phyloP scores from a whole-genome alignment of 164 flowering plant species.

The Tetracentron sinense region DNA sequence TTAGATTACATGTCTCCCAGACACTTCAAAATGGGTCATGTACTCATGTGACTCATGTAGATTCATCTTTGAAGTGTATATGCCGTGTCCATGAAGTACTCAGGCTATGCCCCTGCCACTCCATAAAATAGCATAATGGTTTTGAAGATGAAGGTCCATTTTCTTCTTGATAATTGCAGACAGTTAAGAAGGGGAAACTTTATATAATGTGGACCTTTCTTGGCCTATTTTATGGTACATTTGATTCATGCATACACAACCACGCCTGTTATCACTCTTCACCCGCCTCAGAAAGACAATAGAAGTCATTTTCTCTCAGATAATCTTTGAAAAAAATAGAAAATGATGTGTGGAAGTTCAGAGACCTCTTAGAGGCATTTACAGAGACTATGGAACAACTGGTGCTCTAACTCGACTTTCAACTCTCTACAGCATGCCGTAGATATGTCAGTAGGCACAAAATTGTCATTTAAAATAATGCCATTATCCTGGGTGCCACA shows the following conservation, averaged over 20 bases:
- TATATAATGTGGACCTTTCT: neutral
- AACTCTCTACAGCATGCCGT: neutral
- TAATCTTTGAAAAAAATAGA: neutral
- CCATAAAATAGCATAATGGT: neutral
- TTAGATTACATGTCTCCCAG: too few relatives aligned
- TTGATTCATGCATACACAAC: too few relatives aligned
- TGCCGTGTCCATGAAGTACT: neutral
- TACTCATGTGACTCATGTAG: too few relatives aligned
- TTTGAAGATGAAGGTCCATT: neutral
- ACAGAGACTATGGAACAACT: too few relatives aligned
- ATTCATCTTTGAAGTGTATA: too few relatives aligned
- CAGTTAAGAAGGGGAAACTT: neutral
- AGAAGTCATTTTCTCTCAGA: neutral
- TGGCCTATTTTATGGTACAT: too few relatives aligned
- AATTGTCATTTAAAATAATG: neutral
- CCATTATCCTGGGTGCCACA: neutral
- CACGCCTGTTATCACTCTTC: too few relatives aligned
- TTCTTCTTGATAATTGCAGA: neutral
- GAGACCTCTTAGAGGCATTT: too few relatives aligned
- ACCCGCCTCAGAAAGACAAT: too few relatives aligned
- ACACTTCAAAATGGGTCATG: too few relatives aligned
- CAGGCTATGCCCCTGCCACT: neutral
- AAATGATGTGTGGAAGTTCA: neutral
- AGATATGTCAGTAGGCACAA: neutral
- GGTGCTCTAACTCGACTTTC: too few relatives aligned